Percentiles rank a stretch among this genome's conserved stretches.
Evolutionary conservation across 768 basidiomycete species (phyloP).

Genomic region (Mycena indigotica): DNA sequence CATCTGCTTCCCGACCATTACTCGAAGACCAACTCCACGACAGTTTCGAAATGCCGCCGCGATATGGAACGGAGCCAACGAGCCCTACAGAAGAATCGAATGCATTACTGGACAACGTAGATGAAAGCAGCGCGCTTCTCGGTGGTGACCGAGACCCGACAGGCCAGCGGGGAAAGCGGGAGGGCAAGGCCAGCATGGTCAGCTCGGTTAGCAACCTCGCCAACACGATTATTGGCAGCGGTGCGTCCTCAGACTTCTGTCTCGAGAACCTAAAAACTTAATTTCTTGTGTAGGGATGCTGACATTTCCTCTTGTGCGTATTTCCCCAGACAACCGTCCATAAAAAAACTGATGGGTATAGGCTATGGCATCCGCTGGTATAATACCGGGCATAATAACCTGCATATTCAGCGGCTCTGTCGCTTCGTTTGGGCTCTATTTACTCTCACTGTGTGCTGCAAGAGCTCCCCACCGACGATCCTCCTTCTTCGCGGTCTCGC

Average conservation of each 20-base stretch:
- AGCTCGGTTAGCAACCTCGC: constrained; percentile 79
- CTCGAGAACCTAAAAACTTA: not conserved
- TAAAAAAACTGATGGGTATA: not conserved
- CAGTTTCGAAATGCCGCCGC: constrained; percentile 64
- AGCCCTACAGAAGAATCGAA: constrained; percentile 27
- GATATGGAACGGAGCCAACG: constrained; percentile 57
- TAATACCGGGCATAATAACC: constrained; percentile 88
- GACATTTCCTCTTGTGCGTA: constrained; percentile 66
- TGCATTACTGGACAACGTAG: no score
- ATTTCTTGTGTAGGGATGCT: constrained; percentile 66
- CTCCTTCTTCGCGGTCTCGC: constrained; percentile 81
- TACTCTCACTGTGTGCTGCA: constrained; percentile 82
- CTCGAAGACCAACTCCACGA: not conserved
- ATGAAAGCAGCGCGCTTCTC: constrained; percentile 65
- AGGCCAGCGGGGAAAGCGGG: constrained; percentile 34
- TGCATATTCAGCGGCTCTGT: constrained; percentile 79
- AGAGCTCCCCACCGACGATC: constrained; percentile 71
- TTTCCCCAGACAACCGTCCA: not conserved
- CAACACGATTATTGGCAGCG: constrained; percentile 92
- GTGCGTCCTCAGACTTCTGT: constrained; percentile 37
- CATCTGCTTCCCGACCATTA: no score
- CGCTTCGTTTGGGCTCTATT: constrained; percentile 84
- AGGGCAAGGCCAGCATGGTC: constrained; percentile 69
- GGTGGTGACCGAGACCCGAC: constrained; percentile 36
- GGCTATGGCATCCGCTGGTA: constrained; percentile 86